Evolutionary conservation across 2,329 filamentous ascomycete genomes (phyloP).

Genomic region (Coniochaeta pulveracea): DNA sequence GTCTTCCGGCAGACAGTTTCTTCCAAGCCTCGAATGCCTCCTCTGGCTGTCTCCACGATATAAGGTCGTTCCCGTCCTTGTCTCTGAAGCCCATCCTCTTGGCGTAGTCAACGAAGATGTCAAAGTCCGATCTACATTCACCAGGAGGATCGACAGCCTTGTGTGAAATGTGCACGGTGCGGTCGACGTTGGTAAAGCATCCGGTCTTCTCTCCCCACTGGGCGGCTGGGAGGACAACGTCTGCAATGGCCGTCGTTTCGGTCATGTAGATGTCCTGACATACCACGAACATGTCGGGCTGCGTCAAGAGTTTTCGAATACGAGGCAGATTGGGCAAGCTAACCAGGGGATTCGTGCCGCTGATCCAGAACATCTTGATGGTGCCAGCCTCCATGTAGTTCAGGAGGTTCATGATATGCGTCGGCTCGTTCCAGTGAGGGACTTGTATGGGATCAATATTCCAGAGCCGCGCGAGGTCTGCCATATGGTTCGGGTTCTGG

Average conservation of each 20-base stretch:
- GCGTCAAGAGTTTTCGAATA: conserved; percentile 18
- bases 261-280: conserved; percentile 24
- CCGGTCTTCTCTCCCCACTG: conserved; percentile 26
- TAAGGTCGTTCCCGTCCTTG: conserved; percentile 18
- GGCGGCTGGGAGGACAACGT: conserved; percentile 23
- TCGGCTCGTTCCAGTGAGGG: conserved; percentile 25
- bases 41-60: conserved; percentile 17
- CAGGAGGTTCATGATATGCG: conserved; percentile 23
- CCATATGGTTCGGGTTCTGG: conserved; percentile 21
- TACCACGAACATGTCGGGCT: conserved; percentile 20
- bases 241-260: conserved; percentile 22
- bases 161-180: conserved; percentile 23
- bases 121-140: conserved; percentile 21
- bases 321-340: conserved; percentile 21
- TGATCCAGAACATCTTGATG: conserved; percentile 25
- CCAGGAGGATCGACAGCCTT: conserved; percentile 25
- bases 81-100: conserved; percentile 21
- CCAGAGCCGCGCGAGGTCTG: conserved; percentile 23
- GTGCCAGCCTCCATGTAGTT: conserved; percentile 21
- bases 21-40: conserved; percentile 25
- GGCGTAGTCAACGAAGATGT: conserved; percentile 23
- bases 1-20: conserved; percentile 19
- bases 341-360: conserved; percentile 25
- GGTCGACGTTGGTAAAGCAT: conserved; percentile 25
- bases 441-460: conserved; percentile 21